These are phyloP conservation scores for Vitis labrusca DNA, from an alignment of 164 flowering plant genomes.

Conservation along the genomic window DNA sequence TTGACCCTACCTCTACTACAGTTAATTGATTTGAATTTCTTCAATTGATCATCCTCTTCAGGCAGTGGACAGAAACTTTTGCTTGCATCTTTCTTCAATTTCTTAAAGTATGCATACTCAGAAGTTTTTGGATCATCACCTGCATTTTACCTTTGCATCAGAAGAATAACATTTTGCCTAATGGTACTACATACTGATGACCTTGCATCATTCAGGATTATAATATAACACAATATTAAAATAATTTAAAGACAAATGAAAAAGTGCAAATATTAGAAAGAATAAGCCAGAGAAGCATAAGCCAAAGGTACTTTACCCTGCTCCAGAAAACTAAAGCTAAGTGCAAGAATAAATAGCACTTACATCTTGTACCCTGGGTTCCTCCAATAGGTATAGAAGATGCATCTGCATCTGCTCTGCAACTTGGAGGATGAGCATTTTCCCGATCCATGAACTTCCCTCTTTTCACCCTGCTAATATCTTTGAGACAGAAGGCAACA, in stretches of 20 bases:
- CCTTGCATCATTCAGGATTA: background rate
- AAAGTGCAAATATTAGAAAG: background rate
- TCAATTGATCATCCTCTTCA: conserved; percentile 20
- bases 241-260: background rate
- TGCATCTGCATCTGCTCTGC: conserved; percentile 18
- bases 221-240: background rate
- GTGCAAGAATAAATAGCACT: background rate
- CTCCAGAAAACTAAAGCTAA: background rate
- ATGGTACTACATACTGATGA: background rate
- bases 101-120: conserved; percentile 69
- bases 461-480: conserved; percentile 26
- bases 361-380: conserved; percentile 22
- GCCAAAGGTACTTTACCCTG: background rate
- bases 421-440: conserved; percentile 7
- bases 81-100: conserved; percentile 39
- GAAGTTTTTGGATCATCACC: conserved; percentile 67
- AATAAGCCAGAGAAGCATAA: background rate
- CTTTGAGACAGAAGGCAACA: conserved; percentile 13
- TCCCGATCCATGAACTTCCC: conserved; percentile 27
- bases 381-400: conserved; percentile 16
- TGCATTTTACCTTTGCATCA: conserved; percentile 26
- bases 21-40: conserved; percentile 22
- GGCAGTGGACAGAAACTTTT: conserved; percentile 14
- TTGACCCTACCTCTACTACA: conserved; percentile 25
- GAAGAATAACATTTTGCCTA: conserved; percentile 1